Base-by-base conservation (phyloP, 768 basidiomycete genomes). In the Candolleomyces eurysporus region DNA sequence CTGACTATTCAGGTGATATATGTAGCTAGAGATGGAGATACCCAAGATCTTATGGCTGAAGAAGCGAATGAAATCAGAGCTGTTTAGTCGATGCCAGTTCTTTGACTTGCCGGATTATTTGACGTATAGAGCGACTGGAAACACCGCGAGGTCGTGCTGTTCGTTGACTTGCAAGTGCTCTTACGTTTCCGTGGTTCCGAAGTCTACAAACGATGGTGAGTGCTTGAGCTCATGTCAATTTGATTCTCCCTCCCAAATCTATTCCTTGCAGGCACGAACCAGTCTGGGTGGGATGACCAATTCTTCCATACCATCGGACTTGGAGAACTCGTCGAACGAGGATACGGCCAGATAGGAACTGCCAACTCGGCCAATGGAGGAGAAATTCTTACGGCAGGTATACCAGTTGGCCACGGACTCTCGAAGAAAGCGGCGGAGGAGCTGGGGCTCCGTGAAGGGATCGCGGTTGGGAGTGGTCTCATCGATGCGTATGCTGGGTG, bases 401-500 rank as follows among this genome's bases (percentile, higher is more conserved):
- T 90, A 68, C 95, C 94, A 2, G 88, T 98, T 1, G 96, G 95
- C 0, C 75, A 79, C 5, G 97, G 96, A 0, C 79, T 99, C 48
- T 89, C 88, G 19, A 83, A 84, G 72, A 68, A 76, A 49, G 91
- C 95, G 5, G 96, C 96, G 0, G 79, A 83, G 57, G 94, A 98
- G 67, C 81, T 98, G 21, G 96, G 96, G 0, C 74, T 99, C 39
- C 66, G 84, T 3, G 88, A 88, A 67, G 95, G 96, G 8, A 98
- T 92, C 0, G 85, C 94, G 2, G 94, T 98, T 30, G 96, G 96
- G 13, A 96, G 94, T 66, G 96, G 87, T 19, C 84, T 98, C 46
- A 98, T 99, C 65, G 97, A 99, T 66, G 97, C 95, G 4, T 90
- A 98, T 73, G 94, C 97, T 2, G 97, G 97, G 21, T 98, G 96